phyloP scores from a whole-genome alignment of 73 alveolate genomes.

The Breviolum minutum region DNA sequence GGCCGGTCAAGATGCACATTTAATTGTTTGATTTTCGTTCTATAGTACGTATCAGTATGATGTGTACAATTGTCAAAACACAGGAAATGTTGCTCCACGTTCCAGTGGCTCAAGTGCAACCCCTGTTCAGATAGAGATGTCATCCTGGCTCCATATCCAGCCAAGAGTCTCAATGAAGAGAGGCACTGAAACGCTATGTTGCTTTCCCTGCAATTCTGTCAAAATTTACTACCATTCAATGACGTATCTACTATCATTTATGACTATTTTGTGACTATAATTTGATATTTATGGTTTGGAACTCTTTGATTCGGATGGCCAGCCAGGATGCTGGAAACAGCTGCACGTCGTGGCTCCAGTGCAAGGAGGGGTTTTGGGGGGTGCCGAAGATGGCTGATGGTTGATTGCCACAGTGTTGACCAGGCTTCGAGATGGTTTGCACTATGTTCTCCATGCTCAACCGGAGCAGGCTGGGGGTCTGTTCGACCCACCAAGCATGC shows the following conservation, averaged over 20 bases:
- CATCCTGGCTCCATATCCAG: conserved; percentile 90
- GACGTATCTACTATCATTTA: not conserved
- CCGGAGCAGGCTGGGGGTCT: conserved; percentile 45
- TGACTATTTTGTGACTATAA: not conserved
- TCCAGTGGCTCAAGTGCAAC: not conserved
- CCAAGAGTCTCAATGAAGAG: conserved; percentile 86
- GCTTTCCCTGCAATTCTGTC: no score
- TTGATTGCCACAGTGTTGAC: not conserved
- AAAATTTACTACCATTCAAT: no score
- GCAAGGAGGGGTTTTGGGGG: conserved; percentile 28
- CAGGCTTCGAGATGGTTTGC: conserved; percentile 66
- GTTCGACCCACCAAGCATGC: not conserved
- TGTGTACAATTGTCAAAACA: not conserved
- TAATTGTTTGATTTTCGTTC: no score
- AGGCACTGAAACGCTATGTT: not conserved
- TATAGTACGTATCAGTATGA: no score
- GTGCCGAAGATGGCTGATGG: not conserved
- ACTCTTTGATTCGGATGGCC: not conserved
- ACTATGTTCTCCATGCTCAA: conserved; percentile 83
- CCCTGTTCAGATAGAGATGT: conserved; percentile 47
- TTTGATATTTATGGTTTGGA: no score
- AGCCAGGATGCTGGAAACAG: conserved; percentile 74
- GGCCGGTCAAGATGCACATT: not conserved
- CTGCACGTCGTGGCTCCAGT: conserved; percentile 62
- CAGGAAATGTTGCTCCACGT: not conserved